Evolutionary conservation across 768 basidiomycete species (phyloP).

Genomic region (Suillus decipiens): DNA sequence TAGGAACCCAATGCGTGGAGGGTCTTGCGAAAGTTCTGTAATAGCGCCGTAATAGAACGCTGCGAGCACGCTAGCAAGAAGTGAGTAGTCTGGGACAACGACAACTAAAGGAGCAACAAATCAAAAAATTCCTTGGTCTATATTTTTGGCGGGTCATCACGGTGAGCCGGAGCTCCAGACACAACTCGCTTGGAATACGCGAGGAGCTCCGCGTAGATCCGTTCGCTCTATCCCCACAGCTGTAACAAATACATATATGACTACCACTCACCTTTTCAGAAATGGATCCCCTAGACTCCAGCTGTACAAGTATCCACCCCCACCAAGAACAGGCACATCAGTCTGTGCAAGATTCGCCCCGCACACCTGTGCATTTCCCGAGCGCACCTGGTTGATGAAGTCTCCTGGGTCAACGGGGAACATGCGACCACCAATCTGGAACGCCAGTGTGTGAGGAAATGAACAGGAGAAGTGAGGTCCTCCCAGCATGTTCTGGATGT

Average conservation of each 20-base stretch:
- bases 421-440: slow-evolving; percentile 64
- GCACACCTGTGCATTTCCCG: slow-evolving; percentile 46
- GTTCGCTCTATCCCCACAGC: slow-evolving; percentile 16
- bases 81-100: background rate
- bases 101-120: slow-evolving; percentile 4
- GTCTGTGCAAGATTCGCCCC: slow-evolving; percentile 57
- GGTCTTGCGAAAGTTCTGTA: slow-evolving; percentile 64
- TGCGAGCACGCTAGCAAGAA: slow-evolving; percentile 52
- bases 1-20: slow-evolving; percentile 68
- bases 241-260: background rate
- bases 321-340: slow-evolving; percentile 56
- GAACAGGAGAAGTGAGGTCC: slow-evolving; percentile 56
- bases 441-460: slow-evolving; percentile 61
- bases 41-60: slow-evolving; percentile 76
- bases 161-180: background rate
- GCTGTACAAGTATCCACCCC: slow-evolving; percentile 61
- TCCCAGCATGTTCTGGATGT: slow-evolving; percentile 47
- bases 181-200: background rate
- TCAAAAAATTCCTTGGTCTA: background rate
- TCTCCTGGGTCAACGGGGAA: slow-evolving; percentile 81
- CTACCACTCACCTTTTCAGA: slow-evolving; percentile 59
- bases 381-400: slow-evolving; percentile 49
- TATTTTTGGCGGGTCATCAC: background rate
- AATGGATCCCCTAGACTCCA: slow-evolving; percentile 83
- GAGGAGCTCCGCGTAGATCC: background rate